A percentile compares a stretch with the other conserved stretches of the same genome.
Evolutionary conservation across 2,329 filamentous ascomycete species (phyloP).

Genomic region (Aspergillus bombycis): DNA sequence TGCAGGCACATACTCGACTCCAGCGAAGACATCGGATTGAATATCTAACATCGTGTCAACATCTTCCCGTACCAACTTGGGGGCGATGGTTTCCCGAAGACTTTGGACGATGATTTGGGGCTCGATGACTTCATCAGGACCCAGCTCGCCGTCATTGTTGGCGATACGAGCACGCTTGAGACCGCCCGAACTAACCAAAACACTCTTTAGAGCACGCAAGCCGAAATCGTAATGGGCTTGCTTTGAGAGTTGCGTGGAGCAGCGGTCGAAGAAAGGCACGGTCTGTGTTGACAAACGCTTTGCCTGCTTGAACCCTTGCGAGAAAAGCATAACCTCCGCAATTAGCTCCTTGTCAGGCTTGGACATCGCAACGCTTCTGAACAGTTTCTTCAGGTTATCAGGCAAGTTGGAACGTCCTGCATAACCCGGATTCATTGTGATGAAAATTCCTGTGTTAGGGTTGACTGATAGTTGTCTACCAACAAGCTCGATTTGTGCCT

Average conservation of each 20-base stretch:
- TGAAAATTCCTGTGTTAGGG: constrained; percentile 95
- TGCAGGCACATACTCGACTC: constrained; percentile 88
- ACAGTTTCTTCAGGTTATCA: constrained; percentile 99
- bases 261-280: constrained; percentile 97
- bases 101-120: constrained; percentile 99
- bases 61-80: constrained; percentile 91
- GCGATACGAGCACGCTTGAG: constrained; percentile 83
- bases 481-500: constrained; percentile 89
- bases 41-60: constrained; percentile 85
- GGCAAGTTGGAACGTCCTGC: constrained; percentile 96
- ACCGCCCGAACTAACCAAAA: constrained; percentile 94
- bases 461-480: constrained; percentile 90
- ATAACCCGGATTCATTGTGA: constrained; percentile 99
- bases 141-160: constrained; percentile 57
- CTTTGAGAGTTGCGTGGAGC: constrained; percentile 78
- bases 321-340: constrained; percentile 99
- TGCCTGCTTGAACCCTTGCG: constrained; percentile 96
- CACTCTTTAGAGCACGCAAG: constrained; percentile 95
- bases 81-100: constrained; percentile 95
- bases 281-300: constrained; percentile 93
- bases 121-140: constrained; percentile 76
- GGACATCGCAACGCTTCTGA: constrained; percentile 99
- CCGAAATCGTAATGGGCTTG: constrained; percentile 99
- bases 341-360: constrained; percentile 99
- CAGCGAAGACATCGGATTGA: constrained; percentile 85